Percentiles rank a stretch among this genome's conserved stretches.
phyloP scores from a whole-genome alignment of 2,329 filamentous ascomycete genomes.

The Exophiala calicioides region DNA sequence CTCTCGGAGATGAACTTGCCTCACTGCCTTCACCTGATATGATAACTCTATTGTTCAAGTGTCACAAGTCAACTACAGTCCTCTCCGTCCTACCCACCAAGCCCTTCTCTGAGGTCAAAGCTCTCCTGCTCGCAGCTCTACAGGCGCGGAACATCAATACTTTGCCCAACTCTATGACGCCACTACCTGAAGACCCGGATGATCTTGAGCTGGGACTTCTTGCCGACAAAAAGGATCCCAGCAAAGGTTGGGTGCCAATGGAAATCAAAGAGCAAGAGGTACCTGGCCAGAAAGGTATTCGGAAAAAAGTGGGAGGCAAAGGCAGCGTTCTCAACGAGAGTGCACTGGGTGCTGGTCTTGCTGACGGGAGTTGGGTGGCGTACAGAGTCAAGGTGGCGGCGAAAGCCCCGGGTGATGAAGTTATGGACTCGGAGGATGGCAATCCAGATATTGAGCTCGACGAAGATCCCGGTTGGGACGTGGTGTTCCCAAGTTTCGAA shows the following conservation, averaged over 20 bases:
- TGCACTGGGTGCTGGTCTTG: constrained; percentile 39
- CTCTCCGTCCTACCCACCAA: constrained; percentile 63
- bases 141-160: constrained; percentile 42
- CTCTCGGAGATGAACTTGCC: constrained; percentile 14
- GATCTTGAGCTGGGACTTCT: constrained; percentile 52
- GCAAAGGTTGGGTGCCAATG: constrained; percentile 53
- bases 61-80: constrained; percentile 69
- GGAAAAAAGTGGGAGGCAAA: constrained; percentile 33
- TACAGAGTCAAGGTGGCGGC: constrained; percentile 37
- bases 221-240: constrained; percentile 49
- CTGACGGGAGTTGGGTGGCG: constrained; percentile 43
- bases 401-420: constrained; percentile 17
- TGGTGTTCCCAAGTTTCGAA: constrained; percentile 35
- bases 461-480: constrained; percentile 34
- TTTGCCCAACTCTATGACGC: constrained; percentile 40
- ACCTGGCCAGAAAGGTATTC: constrained; percentile 29
- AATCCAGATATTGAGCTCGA: constrained; percentile 28
- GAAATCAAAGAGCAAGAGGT: constrained; percentile 36
- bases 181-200: constrained; percentile 39
- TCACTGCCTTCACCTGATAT: constrained; percentile 45
- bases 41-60: constrained; percentile 70
- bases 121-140: constrained; percentile 61
- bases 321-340: constrained; percentile 37
- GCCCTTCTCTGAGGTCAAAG: constrained; percentile 53
- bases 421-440: constrained; percentile 21